Percentiles rank a stretch among this genome's conserved stretches.
Evolutionary conservation across 805 yeast species (phyloP).

Genomic region (Lipomyces kockii): DNA sequence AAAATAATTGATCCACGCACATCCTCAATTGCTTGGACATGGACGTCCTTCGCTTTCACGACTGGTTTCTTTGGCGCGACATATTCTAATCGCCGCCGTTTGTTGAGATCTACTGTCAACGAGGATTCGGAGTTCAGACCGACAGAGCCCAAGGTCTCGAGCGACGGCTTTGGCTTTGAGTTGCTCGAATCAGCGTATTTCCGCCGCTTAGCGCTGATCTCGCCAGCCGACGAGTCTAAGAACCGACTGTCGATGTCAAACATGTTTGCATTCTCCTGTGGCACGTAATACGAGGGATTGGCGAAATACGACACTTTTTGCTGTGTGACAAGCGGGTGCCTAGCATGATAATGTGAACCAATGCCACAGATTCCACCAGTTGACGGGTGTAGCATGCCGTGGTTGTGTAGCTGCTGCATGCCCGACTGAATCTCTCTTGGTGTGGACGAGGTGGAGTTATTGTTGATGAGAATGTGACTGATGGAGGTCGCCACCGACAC

Average conservation of each 20-base stretch:
- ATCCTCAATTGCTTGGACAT: conserved; percentile 40
- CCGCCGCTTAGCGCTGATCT: conserved; percentile 17
- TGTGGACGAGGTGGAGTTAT: background rate
- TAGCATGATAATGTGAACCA: background rate
- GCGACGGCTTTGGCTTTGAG: background rate
- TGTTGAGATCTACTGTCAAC: background rate
- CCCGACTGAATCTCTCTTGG: background rate
- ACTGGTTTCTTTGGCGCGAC: conserved; percentile 35
- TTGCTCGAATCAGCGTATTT: conserved; percentile 14
- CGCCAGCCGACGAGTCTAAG: background rate
- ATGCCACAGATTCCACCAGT: background rate
- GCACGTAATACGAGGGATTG: background rate
- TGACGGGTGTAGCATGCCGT: conserved; percentile 1
- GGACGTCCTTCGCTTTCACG: conserved; percentile 42
- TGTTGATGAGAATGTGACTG: conserved; percentile 14
- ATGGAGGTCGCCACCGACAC: conserved; percentile 21
- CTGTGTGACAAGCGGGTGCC: background rate
- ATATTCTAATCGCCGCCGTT: conserved; percentile 25
- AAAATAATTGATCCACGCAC: conserved; percentile 11
- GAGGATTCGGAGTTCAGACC: conserved; percentile 3
- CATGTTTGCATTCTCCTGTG: background rate
- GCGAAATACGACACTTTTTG: background rate
- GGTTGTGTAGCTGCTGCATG: background rate
- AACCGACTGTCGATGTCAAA: background rate
- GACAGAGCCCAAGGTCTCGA: background rate